Evolutionary conservation across 129 eudicot genomes (phyloP).

Genomic region (Solidago caesia): DNA sequence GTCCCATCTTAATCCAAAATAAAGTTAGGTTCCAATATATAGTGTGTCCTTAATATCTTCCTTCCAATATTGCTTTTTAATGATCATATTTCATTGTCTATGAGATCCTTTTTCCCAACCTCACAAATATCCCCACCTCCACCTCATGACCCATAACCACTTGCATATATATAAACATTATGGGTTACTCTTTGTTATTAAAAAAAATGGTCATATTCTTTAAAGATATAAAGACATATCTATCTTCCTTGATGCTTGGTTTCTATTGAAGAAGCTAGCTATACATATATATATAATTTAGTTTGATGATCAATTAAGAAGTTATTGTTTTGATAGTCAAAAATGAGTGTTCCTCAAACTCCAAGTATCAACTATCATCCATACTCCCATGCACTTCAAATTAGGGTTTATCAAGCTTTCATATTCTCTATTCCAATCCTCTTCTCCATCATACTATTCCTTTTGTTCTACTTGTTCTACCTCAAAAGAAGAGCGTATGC

Average conservation of each 20-base stretch:
- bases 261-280: neutral
- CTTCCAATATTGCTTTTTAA: neutral
- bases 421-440: constrained; percentile 66
- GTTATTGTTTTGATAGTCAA: neutral
- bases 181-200: neutral
- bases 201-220: constrained; percentile 7
- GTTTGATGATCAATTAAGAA: neutral
- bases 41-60: no score
- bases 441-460: constrained; percentile 55
- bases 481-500: constrained; percentile 54
- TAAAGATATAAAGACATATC: neutral
- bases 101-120: constrained; percentile 18
- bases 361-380: constrained; percentile 28
- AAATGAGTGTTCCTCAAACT: constrained; percentile 18
- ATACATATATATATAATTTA: neutral
- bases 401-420: constrained; percentile 62
- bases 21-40: no score
- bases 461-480: constrained; percentile 58
- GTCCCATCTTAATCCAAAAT: no score
- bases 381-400: constrained; percentile 52
- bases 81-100: constrained; percentile 9
- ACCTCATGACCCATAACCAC: constrained; percentile 1
- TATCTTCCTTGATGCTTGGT: constrained; percentile 4
- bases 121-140: neutral
- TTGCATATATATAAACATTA: neutral